Conservation (phyloP, 2,329 filamentous ascomycete species). For the Chalaropsis ovoidea region DNA sequence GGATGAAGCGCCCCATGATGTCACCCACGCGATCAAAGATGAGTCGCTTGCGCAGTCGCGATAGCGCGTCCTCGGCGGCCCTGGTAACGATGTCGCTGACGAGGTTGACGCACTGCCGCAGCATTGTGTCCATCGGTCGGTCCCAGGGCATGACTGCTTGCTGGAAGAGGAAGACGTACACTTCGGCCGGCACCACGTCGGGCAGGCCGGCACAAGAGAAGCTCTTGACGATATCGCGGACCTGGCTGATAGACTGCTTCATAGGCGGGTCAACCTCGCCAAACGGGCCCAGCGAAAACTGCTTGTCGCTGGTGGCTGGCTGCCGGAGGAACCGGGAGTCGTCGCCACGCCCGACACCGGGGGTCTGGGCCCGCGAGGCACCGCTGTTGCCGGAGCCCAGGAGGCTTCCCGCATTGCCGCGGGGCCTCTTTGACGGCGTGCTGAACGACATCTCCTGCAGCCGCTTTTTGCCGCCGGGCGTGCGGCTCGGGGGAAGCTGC, state of each 20-base stretch:
- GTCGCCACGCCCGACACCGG: neutral
- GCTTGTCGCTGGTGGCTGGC: neutral
- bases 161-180: conserved; percentile 49
- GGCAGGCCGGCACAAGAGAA: conserved; percentile 50
- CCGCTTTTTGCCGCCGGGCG: conserved; percentile 15
- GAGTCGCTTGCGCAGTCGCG: conserved; percentile 38
- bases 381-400: conserved; percentile 7
- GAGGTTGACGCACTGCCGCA: conserved; percentile 39
- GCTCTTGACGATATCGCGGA: conserved; percentile 45
- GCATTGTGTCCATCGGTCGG: conserved; percentile 41
- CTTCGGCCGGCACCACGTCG: conserved; percentile 48
- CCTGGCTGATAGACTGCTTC: conserved; percentile 39
- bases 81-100: conserved; percentile 34
- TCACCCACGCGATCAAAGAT: conserved; percentile 41
- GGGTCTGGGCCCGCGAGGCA: neutral
- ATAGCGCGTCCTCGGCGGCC: conserved; percentile 42
- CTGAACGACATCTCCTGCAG: conserved; percentile 27
- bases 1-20: conserved; percentile 39
- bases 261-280: conserved; percentile 31
- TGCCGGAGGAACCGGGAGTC: neutral
- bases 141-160: conserved; percentile 51
- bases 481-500: conserved; percentile 26
- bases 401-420: conserved; percentile 27
- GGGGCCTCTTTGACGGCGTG: conserved; percentile 34
- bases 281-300: conserved; percentile 31